Evolutionary conservation across 345 rosid species (phyloP).

Genomic region (Clarkia xantiana): DNA sequence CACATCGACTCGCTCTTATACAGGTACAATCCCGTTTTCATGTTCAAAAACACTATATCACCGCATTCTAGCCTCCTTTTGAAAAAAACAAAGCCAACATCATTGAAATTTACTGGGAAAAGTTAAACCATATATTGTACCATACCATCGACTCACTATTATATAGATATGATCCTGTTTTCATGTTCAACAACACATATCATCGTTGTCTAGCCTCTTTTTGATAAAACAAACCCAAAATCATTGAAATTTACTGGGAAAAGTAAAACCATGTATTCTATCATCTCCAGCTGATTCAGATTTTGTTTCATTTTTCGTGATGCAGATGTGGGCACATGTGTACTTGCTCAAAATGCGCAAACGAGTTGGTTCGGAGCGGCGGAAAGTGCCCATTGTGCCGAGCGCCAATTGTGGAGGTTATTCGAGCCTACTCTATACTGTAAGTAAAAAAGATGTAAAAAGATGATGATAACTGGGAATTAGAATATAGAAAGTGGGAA

Average conservation of each 20-base stretch:
- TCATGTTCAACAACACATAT: neutral
- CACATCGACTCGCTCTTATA: conserved; percentile 90
- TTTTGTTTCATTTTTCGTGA: neutral
- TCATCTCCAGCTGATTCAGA: neutral
- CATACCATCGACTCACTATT: conserved; percentile 83
- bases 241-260: no score
- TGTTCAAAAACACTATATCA: no score
- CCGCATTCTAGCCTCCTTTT: no score
- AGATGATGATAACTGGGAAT: no score
- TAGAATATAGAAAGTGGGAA: no score
- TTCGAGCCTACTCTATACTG: conserved; percentile 91
- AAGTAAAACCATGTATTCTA: no score
- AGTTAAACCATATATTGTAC: no score
- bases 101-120: no score
- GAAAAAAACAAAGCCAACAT: no score
- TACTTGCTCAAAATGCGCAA: conserved; percentile 89
- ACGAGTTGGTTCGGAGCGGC: conserved; percentile 72
- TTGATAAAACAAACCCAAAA: no score
- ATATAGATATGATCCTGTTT: conserved; percentile 46
- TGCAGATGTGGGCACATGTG: conserved; percentile 99
- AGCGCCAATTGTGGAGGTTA: conserved; percentile 88
- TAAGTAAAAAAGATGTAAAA: conserved; percentile 22
- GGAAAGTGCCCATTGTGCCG: conserved; percentile 96
- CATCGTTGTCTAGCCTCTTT: no score
- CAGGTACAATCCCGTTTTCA: conserved; percentile 32